These are phyloP conservation scores for Ceratobasidium sp. DNA, from an alignment of 1,284 basidiomycete genomes.

Conservation along the genomic window DNA sequence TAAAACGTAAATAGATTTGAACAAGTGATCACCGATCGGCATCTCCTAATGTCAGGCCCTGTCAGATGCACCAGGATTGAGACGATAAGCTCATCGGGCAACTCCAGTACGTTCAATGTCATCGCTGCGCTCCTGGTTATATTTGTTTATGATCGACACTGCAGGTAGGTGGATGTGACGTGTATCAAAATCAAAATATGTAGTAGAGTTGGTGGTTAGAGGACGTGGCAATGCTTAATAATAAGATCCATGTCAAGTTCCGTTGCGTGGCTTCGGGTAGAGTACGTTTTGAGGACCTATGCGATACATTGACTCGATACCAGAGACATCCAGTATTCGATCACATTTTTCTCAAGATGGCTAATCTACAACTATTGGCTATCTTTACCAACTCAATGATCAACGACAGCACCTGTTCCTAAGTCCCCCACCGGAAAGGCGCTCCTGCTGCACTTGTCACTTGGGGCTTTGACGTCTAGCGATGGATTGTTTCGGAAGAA, in stretches of 20 bases:
- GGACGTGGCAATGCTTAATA: no score
- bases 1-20: background rate
- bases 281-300: no score
- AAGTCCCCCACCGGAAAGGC: slow-evolving; percentile 56
- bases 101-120: background rate
- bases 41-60: background rate
- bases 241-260: no score
- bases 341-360: no score
- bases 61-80: background rate
- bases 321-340: no score
- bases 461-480: slow-evolving; percentile 81
- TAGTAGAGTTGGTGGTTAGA: no score
- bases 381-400: background rate
- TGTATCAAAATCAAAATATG: no score
- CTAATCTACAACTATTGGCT: no score
- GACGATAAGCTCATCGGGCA: background rate
- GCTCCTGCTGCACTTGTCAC: slow-evolving; percentile 65
- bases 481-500: slow-evolving; percentile 87
- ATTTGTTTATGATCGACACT: no score
- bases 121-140: background rate
- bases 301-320: no score
- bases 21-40: background rate
- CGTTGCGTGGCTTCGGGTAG: no score
- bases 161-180: no score
- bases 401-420: slow-evolving; percentile 22